Evolutionary conservation across 805 yeast species (phyloP).

Genomic region (Candida germanica): DNA sequence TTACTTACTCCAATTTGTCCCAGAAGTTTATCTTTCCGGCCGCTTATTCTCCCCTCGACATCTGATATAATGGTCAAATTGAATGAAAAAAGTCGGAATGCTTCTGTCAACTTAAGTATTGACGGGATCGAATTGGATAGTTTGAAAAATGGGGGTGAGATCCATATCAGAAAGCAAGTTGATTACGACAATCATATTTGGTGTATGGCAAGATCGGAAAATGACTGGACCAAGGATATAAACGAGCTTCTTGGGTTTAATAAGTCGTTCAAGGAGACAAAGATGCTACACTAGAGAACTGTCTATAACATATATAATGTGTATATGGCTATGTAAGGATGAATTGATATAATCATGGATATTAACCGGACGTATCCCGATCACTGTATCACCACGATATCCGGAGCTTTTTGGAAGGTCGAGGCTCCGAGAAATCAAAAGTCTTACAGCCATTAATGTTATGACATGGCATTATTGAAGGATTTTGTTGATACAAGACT

Average conservation of each 20-base stretch:
- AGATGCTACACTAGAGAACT: too few species aligned
- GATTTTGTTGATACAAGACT: too few species aligned
- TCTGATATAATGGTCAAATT: conserved; percentile 69
- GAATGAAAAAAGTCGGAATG: conserved; percentile 41
- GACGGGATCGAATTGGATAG: conserved; percentile 81
- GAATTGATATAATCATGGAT: too few species aligned
- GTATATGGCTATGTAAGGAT: too few species aligned
- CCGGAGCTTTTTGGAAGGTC: too few species aligned
- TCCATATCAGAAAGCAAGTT: conserved; percentile 46
- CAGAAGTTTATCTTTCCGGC: conserved; percentile 84
- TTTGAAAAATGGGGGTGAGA: conserved; percentile 72
- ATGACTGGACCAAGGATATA: conserved; percentile 90
- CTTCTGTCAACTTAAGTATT: conserved; percentile 55
- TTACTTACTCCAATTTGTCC: conserved; percentile 91
- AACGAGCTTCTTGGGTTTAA: conserved; percentile 88
- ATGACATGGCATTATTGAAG: too few species aligned
- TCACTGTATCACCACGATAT: too few species aligned
- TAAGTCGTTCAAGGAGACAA: conserved; percentile 57
- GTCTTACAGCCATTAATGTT: too few species aligned
- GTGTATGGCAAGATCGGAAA: conserved; percentile 79
- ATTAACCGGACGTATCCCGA: too few species aligned
- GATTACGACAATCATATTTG: conserved; percentile 59
- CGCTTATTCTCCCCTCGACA: conserved; percentile 74
- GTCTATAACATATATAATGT: too few species aligned
- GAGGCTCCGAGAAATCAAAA: too few species aligned